Percentiles rank a stretch among this genome's conserved stretches.
These are phyloP conservation scores for Penicillium sp. DNA, from an alignment of 2,329 filamentous ascomycete species.

Conservation along the genomic window DNA sequence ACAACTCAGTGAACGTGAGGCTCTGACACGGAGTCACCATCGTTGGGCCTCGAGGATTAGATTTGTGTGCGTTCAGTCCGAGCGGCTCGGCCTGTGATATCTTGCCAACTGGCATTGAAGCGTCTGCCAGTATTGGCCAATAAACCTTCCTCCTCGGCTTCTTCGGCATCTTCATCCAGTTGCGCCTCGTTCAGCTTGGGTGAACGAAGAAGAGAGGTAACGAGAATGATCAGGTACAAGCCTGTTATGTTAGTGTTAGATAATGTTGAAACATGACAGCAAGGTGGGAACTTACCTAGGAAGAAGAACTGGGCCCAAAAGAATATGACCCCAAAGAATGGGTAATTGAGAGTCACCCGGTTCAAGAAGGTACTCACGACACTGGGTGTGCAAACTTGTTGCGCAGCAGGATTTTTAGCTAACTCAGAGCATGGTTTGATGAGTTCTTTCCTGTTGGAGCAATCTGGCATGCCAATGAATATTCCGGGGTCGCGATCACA, in stretches of 20 bases:
- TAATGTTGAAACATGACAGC: not conserved
- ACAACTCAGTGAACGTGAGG: not conserved
- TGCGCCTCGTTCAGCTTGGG: slow-evolving; percentile 74
- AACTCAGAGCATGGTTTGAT: slow-evolving; percentile 81
- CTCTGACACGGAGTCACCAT: not conserved
- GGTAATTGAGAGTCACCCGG: slow-evolving; percentile 87
- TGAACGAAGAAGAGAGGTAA: slow-evolving; percentile 75
- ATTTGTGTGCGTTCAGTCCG: slow-evolving; percentile 11
- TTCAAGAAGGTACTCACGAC: slow-evolving; percentile 93
- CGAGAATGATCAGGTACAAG: slow-evolving; percentile 77
- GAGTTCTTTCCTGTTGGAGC: slow-evolving; percentile 62
- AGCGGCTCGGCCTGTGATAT: slow-evolving; percentile 65
- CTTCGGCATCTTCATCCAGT: slow-evolving; percentile 84
- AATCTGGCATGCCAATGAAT: slow-evolving; percentile 70
- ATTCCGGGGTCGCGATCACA: slow-evolving; percentile 69
- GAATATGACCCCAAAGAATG: slow-evolving; percentile 86
- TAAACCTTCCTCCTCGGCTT: slow-evolving; percentile 89
- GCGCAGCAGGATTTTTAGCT: slow-evolving; percentile 67
- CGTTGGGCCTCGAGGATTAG: not conserved
- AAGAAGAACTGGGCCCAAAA: slow-evolving; percentile 98
- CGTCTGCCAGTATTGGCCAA: slow-evolving; percentile 78
- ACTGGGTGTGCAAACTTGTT: slow-evolving; percentile 82
- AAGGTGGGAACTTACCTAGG: slow-evolving; percentile 52
- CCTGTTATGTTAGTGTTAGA: slow-evolving; percentile 27
- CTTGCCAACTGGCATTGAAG: slow-evolving; percentile 85